Conservation (phyloP, 2,329 filamentous ascomycete species). For the Diaporthe sp. region DNA sequence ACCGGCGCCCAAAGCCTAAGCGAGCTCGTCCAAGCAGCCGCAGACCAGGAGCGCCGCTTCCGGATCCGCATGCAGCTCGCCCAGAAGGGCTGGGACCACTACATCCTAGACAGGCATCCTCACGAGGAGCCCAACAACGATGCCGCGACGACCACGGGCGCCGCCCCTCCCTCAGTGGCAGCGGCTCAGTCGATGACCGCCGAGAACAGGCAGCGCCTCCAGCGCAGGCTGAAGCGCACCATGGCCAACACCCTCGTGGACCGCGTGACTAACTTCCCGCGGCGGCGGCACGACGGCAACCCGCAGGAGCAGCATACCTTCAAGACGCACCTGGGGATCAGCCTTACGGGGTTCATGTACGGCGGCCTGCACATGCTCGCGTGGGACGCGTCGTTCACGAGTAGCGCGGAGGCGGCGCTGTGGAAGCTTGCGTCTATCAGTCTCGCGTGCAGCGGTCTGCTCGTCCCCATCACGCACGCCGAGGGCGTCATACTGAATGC, state of each 20-base stretch:
- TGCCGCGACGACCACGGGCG: background rate
- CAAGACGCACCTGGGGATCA: conserved; percentile 33
- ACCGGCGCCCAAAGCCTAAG: conserved; percentile 11
- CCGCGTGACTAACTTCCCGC: conserved; percentile 36
- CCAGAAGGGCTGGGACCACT: conserved; percentile 33
- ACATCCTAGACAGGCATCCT: conserved; percentile 11
- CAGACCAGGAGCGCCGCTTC: conserved; percentile 32
- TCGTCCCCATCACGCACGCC: conserved; percentile 30
- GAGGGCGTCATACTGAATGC: conserved; percentile 25
- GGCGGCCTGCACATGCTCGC: conserved; percentile 34
- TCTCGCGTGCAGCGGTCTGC: conserved; percentile 23
- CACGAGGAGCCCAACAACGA: background rate
- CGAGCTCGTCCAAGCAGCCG: conserved; percentile 24
- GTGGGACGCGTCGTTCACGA: conserved; percentile 30
- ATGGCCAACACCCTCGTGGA: conserved; percentile 29
- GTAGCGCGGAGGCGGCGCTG: background rate
- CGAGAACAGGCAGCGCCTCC: background rate
- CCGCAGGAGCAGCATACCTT: conserved; percentile 13
- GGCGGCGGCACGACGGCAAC: conserved; percentile 13
- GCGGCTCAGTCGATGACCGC: background rate
- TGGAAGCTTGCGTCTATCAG: conserved; percentile 22
- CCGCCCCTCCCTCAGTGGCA: background rate
- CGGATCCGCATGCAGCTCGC: conserved; percentile 29
- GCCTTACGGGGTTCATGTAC: conserved; percentile 30
- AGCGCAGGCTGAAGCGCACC: conserved; percentile 17